Evolutionary conservation across 345 rosid species (phyloP), one percentile per base, ranked within the genome.

Genomic region (Brassica juncea): DNA sequence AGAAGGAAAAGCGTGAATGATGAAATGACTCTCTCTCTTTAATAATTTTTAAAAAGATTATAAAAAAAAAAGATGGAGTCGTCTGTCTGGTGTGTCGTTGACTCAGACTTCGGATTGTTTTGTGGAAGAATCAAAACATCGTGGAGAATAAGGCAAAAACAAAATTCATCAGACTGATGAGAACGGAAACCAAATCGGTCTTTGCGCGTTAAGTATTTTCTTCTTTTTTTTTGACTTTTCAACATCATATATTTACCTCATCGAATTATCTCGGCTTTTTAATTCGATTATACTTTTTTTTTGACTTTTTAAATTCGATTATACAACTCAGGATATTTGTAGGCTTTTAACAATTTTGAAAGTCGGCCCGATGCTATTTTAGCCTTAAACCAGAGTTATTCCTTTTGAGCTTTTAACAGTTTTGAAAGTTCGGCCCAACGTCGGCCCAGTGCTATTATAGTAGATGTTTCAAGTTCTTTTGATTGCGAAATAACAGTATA

Each of bases 181-280:
- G 73, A 73, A 73, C 77, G 52, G 74, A 32, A 52, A 37, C 14
- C 44, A 35, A 52, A 15, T 42, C 35, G 70, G 82, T 79, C 78
- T 79, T 79, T 79, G 27, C 82, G 82, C 74, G 82, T 79, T 73
- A 68, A 67, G 34, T 79, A 55, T 32, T n/a, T 73, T 14, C 44
- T 37, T 23, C 23, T 35, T 64, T 77, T 61, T 35, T 64, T 77
- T 61, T 68, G 74, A 73, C 78, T 73, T 68, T 79, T 79, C 74
- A 23, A 59, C 64, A 59, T 58, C 63, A 58, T 59, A 8, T 55
- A 19, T 7, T 7, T 7, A 55, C 8, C 10, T 42, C 49, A 9
- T 42, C 3, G 3, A 39, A 39, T 8, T 39, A 2, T 39, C 6
- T 32, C 7, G 37, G 6, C 5, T 32, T 32, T 4, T 5, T 5